phyloP scores from a whole-genome alignment of 192 early-diverging fungal species.

The Anaeromyces robustus region DNA sequence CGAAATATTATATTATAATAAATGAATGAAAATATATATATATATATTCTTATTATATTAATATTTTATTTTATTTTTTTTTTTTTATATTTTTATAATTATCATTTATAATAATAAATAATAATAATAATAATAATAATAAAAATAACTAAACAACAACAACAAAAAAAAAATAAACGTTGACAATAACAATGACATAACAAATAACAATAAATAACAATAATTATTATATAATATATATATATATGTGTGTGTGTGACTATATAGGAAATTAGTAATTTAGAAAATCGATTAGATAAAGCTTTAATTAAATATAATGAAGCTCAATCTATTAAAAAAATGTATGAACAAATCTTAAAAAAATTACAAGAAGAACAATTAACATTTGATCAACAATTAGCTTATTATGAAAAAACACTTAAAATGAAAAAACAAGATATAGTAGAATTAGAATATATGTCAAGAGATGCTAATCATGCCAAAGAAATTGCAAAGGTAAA shows the following conservation, averaged over 20 bases:
- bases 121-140: no score
- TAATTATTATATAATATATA: not conserved
- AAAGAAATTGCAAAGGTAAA: conserved; percentile 18
- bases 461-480: conserved; percentile 40
- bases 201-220: not conserved
- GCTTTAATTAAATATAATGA: conserved; percentile 51
- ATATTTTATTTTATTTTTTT: no score
- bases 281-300: conserved; percentile 45
- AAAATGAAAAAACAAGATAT: conserved; percentile 36
- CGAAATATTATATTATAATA: no score
- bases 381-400: conserved; percentile 40
- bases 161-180: no score
- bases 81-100: conserved; percentile 1
- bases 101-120: no score
- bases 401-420: conserved; percentile 39
- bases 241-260: no score
- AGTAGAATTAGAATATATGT: conserved; percentile 39
- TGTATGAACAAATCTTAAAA: conserved; percentile 42
- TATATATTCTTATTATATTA: conserved; percentile 21
- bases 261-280: conserved; percentile 37
- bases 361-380: conserved; percentile 40
- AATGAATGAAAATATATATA: conserved; percentile 14
- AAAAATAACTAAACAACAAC: no score
- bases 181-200: not conserved
- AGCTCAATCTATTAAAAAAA: conserved; percentile 40